Percentiles rank a stretch among this genome's conserved stretches.
Evolutionary conservation across 352 stramenopile genomes (phyloP).

Genomic region (Phytophthora uliginosa): DNA sequence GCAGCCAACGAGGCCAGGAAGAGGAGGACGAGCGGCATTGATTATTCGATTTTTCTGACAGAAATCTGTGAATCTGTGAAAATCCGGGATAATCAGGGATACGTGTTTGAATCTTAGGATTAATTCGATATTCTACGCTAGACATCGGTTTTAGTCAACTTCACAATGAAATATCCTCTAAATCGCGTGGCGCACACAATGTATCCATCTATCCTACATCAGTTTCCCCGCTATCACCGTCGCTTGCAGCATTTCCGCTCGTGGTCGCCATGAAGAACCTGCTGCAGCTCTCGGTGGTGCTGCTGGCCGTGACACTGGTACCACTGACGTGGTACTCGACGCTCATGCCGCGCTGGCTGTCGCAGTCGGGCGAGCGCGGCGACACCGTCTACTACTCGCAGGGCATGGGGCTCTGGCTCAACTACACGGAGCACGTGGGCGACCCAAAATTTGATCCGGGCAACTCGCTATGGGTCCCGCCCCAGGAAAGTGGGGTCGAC

Average conservation of each 20-base stretch:
- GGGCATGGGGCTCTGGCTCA: slow-evolving; percentile 84
- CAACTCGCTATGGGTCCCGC: slow-evolving; percentile 83
- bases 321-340: slow-evolving; percentile 76
- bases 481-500: slow-evolving; percentile 65
- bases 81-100: no score
- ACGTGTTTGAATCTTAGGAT: no score
- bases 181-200: no score
- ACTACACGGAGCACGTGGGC: slow-evolving; percentile 84
- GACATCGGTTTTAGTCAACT: no score
- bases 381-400: slow-evolving; percentile 76
- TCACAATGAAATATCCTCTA: no score
- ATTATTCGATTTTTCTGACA: neutral
- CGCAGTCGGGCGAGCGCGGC: slow-evolving; percentile 65
- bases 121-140: no score
- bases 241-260: neutral
- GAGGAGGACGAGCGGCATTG: neutral
- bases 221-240: neutral
- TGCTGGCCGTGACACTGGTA: slow-evolving; percentile 57
- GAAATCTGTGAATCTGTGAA: neutral
- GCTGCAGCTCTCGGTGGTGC: slow-evolving; percentile 59
- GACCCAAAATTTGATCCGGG: slow-evolving; percentile 73
- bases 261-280: slow-evolving; percentile 27
- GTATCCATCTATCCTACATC: neutral
- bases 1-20: neutral
- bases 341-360: slow-evolving; percentile 75